Conservation (phyloP, 2,329 filamentous ascomycete species). For the Sphaceloma murrayae region DNA sequence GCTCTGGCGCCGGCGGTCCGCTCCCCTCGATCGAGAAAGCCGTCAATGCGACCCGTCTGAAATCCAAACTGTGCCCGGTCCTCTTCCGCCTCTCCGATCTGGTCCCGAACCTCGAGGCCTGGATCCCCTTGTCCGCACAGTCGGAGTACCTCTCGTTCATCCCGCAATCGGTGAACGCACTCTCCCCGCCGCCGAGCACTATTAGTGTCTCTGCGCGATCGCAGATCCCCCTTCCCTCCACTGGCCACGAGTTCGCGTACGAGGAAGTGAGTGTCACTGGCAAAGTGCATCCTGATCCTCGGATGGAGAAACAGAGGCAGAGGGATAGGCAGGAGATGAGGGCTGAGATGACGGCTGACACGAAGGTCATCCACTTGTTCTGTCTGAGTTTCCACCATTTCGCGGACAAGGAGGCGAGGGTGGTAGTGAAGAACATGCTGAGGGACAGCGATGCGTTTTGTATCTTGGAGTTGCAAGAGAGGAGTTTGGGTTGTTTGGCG, state of each 20-base stretch:
- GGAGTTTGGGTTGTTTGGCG: constrained; percentile 29
- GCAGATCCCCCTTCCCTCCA: not conserved
- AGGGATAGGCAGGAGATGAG: not conserved
- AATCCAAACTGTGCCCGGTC: constrained; percentile 23
- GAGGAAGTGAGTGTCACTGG: constrained; percentile 6
- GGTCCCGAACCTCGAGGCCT: constrained; percentile 32
- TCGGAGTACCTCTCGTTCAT: constrained; percentile 50
- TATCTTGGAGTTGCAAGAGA: constrained; percentile 67
- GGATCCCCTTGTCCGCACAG: constrained; percentile 26
- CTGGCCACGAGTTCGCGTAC: not conserved
- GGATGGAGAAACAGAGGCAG: not conserved
- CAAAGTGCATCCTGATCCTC: not conserved
- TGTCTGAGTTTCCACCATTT: constrained; percentile 73
- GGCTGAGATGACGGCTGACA: constrained; percentile 5
- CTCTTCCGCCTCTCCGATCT: constrained; percentile 35
- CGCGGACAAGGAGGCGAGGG: constrained; percentile 50
- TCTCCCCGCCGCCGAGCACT: constrained; percentile 40
- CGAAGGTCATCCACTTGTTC: constrained; percentile 55
- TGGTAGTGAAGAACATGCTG: constrained; percentile 55
- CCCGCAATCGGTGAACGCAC: constrained; percentile 54
- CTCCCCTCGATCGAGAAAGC: constrained; percentile 30
- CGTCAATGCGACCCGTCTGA: constrained; percentile 25
- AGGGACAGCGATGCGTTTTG: constrained; percentile 57
- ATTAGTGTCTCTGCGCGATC: constrained; percentile 20
- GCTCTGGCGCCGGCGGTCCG: constrained; percentile 57